Conservation (phyloP, 768 basidiomycete species). For the Floccularia luteovirens region DNA sequence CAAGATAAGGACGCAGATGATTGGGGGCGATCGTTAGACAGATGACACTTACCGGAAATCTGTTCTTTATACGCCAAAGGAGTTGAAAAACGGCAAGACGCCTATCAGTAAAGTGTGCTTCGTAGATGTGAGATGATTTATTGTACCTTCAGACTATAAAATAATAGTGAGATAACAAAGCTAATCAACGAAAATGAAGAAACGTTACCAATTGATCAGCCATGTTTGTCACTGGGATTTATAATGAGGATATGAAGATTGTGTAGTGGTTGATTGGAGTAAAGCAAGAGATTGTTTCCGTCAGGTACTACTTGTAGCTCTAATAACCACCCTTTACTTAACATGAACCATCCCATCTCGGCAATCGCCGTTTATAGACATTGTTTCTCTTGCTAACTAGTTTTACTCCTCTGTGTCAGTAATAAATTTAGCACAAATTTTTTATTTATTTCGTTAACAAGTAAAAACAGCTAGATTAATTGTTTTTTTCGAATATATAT, state of each 20-base stretch:
- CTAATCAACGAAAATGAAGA: slow-evolving; percentile 7
- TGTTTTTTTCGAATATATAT: too few species aligned
- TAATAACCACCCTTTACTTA: background rate
- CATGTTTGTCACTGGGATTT: slow-evolving; percentile 23
- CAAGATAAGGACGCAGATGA: background rate
- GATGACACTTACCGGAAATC: slow-evolving; percentile 64
- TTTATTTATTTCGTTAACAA: too few species aligned
- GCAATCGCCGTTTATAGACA: slow-evolving; percentile 14
- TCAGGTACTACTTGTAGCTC: background rate
- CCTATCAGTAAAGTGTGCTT: background rate
- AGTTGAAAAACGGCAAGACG: background rate
- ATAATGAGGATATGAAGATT: slow-evolving; percentile 2
- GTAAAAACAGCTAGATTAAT: too few species aligned
- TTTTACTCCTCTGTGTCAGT: too few species aligned
- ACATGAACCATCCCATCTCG: slow-evolving; percentile 7
- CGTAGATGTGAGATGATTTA: slow-evolving; percentile 1
- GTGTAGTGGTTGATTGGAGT: background rate
- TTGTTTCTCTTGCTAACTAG: too few species aligned
- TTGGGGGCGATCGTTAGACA: background rate
- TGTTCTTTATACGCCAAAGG: slow-evolving; percentile 58
- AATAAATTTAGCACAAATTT: too few species aligned
- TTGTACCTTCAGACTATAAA: slow-evolving; percentile 48
- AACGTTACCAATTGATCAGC: slow-evolving; percentile 44
- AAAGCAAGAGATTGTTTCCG: background rate
- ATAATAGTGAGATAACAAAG: slow-evolving; percentile 1